Base-by-base conservation (phyloP, 108 stramenopile genomes). In the Cyclostephanos tholiformis region DNA sequence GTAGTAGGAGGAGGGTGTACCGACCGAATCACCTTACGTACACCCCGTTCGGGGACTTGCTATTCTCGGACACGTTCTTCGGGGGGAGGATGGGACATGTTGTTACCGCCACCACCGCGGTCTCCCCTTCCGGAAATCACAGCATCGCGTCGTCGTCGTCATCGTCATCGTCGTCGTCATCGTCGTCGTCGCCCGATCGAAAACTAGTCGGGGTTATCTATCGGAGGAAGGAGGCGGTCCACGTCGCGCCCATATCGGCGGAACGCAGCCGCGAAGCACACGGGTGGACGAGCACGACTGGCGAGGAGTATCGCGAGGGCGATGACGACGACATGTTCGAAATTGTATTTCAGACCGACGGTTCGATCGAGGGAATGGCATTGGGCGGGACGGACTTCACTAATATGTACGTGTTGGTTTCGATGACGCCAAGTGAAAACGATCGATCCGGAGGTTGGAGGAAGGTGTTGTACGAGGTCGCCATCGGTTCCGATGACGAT, bases 31-130 rank as follows among this genome's bases (percentile, higher is more conserved):
- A 75, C 48, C 50, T 91, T 49, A 71, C 87, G 13, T 84, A 85
- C 59, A 88, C 87, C 0, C 88, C 90, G 11, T 88, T 83, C 73
- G 88, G 89, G 10, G 92, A 94, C 70, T 86, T 94, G 75, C 14
- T 94, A 16, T 80, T 91, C 56, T 58, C 84, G 2, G 80, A 79
- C 36, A 72, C 60, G 22, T 63, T 51, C 23, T 39, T 53, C 36
- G 61, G 23, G 44, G 38, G 17, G 14, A 27, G n/a, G 12, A 50
- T 65, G 25, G 22, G 46, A 17, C 67, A 66, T 39, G 36, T 38
- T 3, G 19, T 10, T 20, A 4, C 32, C 8, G 9, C 41, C 6
- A 41, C 41, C 6, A 41, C 4, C 1, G 41, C 41, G 41, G 1
- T 7, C 12, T 0, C 41, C 12, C 41, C 41, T 10, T 10, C 41